These are phyloP conservation scores for Monosporascus sp. DNA, from an alignment of 2,329 filamentous ascomycete genomes.

Conservation along the genomic window DNA sequence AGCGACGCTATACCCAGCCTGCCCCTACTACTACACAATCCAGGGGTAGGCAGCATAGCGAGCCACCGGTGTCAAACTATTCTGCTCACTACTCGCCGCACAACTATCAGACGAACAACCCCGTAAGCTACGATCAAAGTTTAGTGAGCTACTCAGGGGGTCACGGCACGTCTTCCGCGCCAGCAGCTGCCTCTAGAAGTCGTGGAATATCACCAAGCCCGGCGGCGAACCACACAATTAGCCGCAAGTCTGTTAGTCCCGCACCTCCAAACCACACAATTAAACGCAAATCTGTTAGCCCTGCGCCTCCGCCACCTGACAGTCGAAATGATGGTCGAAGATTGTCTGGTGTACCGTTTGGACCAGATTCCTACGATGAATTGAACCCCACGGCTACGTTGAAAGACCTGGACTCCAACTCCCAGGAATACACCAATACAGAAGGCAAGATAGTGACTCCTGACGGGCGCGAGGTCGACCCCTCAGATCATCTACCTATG, in stretches of 20 bases:
- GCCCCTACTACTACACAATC: constrained; percentile 32
- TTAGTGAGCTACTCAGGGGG: constrained; percentile 24
- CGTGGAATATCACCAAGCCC: constrained; percentile 37
- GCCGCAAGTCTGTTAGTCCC: constrained; percentile 71
- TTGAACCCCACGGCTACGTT: constrained; percentile 56
- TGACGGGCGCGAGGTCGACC: constrained; percentile 72
- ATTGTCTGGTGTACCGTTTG: constrained; percentile 62
- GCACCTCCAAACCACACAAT: constrained; percentile 56
- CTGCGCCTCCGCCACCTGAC: constrained; percentile 50
- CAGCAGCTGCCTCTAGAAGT: constrained; percentile 11
- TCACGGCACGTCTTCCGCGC: constrained; percentile 14
- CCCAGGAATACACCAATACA: constrained; percentile 42
- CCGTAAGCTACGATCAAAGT: constrained; percentile 29
- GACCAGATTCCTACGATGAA: constrained; percentile 69
- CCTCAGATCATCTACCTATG: constrained; percentile 73
- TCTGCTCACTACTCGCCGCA: constrained; percentile 17
- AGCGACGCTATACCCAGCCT: constrained; percentile 40
- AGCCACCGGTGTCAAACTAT: constrained; percentile 22
- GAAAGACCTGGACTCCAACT: constrained; percentile 21
- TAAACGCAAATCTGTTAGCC: constrained; percentile 69
- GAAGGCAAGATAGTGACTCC: constrained; percentile 69
- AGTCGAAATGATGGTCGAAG: constrained; percentile 35
- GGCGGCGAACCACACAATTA: constrained; percentile 47
- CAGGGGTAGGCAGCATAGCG: constrained; percentile 34
- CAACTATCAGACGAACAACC: constrained; percentile 11